Evolutionary conservation across 73 alveolate genomes (phyloP).

Genomic region (Urostyla sp.): DNA sequence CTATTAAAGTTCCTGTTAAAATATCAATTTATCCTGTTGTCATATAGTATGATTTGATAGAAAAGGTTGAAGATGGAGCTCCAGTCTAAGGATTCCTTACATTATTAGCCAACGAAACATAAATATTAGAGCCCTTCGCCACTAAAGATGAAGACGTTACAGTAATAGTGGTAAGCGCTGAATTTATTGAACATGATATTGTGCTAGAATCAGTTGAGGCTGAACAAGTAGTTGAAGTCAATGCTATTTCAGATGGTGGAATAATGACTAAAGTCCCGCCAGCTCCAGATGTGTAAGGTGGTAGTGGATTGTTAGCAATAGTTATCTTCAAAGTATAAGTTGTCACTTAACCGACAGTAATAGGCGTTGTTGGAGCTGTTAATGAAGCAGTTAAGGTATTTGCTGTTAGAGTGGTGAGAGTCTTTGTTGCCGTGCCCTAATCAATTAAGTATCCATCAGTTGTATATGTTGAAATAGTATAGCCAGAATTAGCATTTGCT

Average conservation of each 20-base stretch:
- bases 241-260: slow-evolving; percentile 55
- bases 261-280: slow-evolving; percentile 31
- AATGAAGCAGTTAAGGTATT: slow-evolving; percentile 19
- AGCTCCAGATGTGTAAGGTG: slow-evolving; percentile 31
- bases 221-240: slow-evolving; percentile 59
- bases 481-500: neutral
- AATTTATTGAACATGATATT: slow-evolving; percentile 6
- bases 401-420: too few relatives aligned
- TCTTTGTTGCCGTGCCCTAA: slow-evolving; percentile 5
- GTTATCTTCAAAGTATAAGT: slow-evolving; percentile 11
- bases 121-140: neutral
- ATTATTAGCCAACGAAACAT: slow-evolving; percentile 16
- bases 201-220: slow-evolving; percentile 44
- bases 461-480: slow-evolving; percentile 11
- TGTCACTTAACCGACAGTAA: slow-evolving; percentile 15
- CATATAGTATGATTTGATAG: slow-evolving; percentile 2
- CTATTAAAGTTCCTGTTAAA: slow-evolving; percentile 4
- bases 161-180: slow-evolving; percentile 6
- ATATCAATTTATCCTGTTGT: slow-evolving; percentile 22
- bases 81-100: slow-evolving; percentile 48
- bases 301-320: slow-evolving; percentile 10
- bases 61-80: slow-evolving; percentile 10
- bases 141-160: slow-evolving; percentile 23
- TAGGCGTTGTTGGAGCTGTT: slow-evolving; percentile 51
- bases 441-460: slow-evolving; percentile 6